Base-by-base conservation (phyloP, 495 filamentous ascomycete species). In the Aspergillus nanangensis region DNA sequence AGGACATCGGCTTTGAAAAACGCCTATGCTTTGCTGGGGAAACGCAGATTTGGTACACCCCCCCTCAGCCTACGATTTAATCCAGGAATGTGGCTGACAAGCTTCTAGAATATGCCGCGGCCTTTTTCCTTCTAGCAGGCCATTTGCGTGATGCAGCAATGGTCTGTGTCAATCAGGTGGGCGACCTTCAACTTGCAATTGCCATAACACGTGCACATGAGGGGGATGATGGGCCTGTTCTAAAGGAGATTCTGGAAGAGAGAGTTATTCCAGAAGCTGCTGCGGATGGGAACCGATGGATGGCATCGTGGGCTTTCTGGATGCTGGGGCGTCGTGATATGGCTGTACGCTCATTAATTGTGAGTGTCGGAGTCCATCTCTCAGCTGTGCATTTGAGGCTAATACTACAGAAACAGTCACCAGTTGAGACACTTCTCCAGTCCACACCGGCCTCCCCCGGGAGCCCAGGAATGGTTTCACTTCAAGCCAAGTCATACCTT, bases 231-330 rank as follows among this genome's bases (percentile, higher is more conserved):
- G 87, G 90, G 0, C 82, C 83, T 0, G 77, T 92, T 7, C 64
- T 97, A 1, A 77, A 74, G 23, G 79, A 77, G 41, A 72, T 97
- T 2, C 71, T 99, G 1, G 78, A 87, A 60, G 88, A 95, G 18
- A 85, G 80, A 46, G 81, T 96, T 19, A 72, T 97, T 0, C 77
- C 83, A 1, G 72, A 88, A 49, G 93, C 94, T 7, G 79, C 86
- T 3, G 71, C 80, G 9, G 82, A 90, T 45, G 89, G 88, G 1
- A 92, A 97, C 61, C 77, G 92, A 43, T 99, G 94, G 94, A 80
- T 94, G 38, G 89, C 90, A 2, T 89, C 86, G 1, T 99, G 94
- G 94, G 88, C 89, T 3, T 95, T 92, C 63, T 95, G 90, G 87
- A 90, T 95, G 83, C 74, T 99, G 14, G 81, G 82, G 31, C 72